Evolutionary conservation across 2,329 filamentous ascomycete genomes (phyloP), one percentile per base, ranked within the genome.

Genomic region (Pestalotiopsis sp.): DNA sequence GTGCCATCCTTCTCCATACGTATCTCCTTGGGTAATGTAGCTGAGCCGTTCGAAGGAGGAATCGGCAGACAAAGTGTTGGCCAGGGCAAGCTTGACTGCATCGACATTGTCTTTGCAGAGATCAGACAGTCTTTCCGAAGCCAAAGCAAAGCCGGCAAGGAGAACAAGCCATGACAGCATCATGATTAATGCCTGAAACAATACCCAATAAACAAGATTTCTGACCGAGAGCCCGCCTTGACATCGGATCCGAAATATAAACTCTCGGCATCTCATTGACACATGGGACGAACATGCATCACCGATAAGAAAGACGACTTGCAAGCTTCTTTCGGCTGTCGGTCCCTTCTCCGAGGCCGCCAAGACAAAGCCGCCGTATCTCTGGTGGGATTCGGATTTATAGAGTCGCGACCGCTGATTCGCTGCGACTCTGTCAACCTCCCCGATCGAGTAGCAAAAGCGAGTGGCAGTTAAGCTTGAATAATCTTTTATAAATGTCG

Each of bases 1-100:
- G 6, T 69, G 72, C 5, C 69, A 1, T 1, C 80, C 80, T 41
- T 83, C 81, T 61, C 81, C 81, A 58, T 81, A 81, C 4, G 73
- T 78, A 61, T 76, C 75, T 2, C 78, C 78, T 1, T 74, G 72
- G 23, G 74, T 67, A 23, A 81, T 72, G 25, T 72, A 69, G 61
- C 75, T 69, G n/a, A 78, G 74, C 41, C 68, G 73, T 59, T 79
- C 75, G 36, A 80, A 70, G 66, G 66, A 73, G 20, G 76, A 76
- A 67, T 74, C 69, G 11, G 69, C 36, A 3, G 78, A 75, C n/a
- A 67, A 23, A 4, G 23, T 38, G 27, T 27, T 23, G 2, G 25
- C 49, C 4, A 80, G 71, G 20, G 74, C 56, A 9, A 56, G 61
- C 9, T 72, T 69, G 58, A 79, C 73, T 20, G 74, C 71, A 2